A percentile compares a stretch with the other conserved stretches of the same genome.
Conservation (phyloP, 768 basidiomycete species). For the Phaffia tasmanica region DNA sequence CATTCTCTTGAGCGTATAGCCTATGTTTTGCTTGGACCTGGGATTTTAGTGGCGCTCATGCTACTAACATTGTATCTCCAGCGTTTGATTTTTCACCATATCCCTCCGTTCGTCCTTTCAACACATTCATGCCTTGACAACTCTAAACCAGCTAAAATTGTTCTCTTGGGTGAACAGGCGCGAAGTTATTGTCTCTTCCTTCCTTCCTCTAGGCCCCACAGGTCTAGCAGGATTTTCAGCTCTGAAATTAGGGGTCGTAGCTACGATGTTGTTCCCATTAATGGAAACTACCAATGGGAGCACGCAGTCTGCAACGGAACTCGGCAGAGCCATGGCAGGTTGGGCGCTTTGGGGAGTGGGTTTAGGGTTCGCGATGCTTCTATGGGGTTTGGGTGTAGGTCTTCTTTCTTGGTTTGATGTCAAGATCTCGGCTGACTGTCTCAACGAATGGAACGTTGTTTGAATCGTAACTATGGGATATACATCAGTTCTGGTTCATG, state of each 20-base stretch:
- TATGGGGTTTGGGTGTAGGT: slow-evolving; percentile 27
- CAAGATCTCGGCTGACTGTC: neutral
- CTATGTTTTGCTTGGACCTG: slow-evolving; percentile 16
- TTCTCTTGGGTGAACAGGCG: neutral
- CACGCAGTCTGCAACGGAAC: neutral
- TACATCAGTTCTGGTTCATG: slow-evolving; percentile 26
- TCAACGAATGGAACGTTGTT: too few relatives aligned
- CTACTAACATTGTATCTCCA: slow-evolving; percentile 27
- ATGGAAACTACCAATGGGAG: neutral
- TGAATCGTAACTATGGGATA: neutral
- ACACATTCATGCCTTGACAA: neutral
- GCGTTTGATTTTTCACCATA: slow-evolving; percentile 28
- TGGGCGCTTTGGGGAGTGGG: slow-evolving; percentile 23
- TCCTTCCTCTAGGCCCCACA: slow-evolving; percentile 28
- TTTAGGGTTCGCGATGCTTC: slow-evolving; percentile 19
- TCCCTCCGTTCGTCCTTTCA: slow-evolving; percentile 16
- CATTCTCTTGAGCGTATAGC: slow-evolving; percentile 1
- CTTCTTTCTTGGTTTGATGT: neutral
- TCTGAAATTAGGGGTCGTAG: slow-evolving; percentile 26
- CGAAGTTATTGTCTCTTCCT: slow-evolving; percentile 28
- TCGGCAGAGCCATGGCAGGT: slow-evolving; percentile 18
- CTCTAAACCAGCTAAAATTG: neutral
- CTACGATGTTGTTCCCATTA: slow-evolving; percentile 22
- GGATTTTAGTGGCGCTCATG: slow-evolving; percentile 21
- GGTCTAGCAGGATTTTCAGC: slow-evolving; percentile 27